phyloP scores from a whole-genome alignment of 768 basidiomycete genomes.

The Pulveroboletus sp. region DNA sequence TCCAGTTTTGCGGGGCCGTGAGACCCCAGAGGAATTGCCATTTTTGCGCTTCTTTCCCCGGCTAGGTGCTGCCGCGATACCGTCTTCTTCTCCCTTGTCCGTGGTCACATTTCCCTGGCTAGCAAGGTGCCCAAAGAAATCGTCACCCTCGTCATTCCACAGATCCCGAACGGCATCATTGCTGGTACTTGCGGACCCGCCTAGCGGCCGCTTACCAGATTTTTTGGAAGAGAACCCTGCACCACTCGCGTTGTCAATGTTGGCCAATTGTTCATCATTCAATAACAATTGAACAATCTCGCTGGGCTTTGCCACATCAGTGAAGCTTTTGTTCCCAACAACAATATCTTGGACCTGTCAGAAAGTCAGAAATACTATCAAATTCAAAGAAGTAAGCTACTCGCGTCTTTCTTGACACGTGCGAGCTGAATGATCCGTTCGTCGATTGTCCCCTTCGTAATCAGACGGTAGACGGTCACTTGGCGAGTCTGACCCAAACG shows the following conservation, averaged over 20 bases:
- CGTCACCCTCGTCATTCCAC: slow-evolving; percentile 85
- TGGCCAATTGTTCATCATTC: slow-evolving; percentile 89
- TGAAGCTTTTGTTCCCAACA: slow-evolving; percentile 93
- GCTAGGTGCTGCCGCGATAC: slow-evolving; percentile 18
- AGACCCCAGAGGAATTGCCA: slow-evolving; percentile 13
- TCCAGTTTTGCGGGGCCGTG: slow-evolving; percentile 28
- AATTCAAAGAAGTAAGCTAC: slow-evolving; percentile 14
- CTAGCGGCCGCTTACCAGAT: slow-evolving; percentile 33
- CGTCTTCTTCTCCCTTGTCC: slow-evolving; percentile 31
- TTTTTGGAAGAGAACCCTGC: slow-evolving; percentile 34
- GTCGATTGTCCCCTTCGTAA: slow-evolving; percentile 91
- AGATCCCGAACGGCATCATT: slow-evolving; percentile 51
- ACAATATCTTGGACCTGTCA: slow-evolving; percentile 96
- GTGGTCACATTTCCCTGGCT: slow-evolving; percentile 15
- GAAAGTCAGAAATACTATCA: background rate
- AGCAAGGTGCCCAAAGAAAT: slow-evolving; percentile 69
- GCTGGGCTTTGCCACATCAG: slow-evolving; percentile 89
- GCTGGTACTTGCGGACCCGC: slow-evolving; percentile 29
- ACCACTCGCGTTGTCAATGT: slow-evolving; percentile 48
- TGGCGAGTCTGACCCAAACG: slow-evolving; percentile 95
- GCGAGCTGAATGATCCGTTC: slow-evolving; percentile 97
- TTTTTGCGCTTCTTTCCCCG: slow-evolving; percentile 34
- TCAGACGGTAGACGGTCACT: slow-evolving; percentile 93
- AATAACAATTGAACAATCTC: slow-evolving; percentile 94
- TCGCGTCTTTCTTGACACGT: slow-evolving; percentile 92